These are phyloP conservation scores for Globisporangium iwayamae DNA, from an alignment of 352 stramenopile genomes.

Conservation along the genomic window DNA sequence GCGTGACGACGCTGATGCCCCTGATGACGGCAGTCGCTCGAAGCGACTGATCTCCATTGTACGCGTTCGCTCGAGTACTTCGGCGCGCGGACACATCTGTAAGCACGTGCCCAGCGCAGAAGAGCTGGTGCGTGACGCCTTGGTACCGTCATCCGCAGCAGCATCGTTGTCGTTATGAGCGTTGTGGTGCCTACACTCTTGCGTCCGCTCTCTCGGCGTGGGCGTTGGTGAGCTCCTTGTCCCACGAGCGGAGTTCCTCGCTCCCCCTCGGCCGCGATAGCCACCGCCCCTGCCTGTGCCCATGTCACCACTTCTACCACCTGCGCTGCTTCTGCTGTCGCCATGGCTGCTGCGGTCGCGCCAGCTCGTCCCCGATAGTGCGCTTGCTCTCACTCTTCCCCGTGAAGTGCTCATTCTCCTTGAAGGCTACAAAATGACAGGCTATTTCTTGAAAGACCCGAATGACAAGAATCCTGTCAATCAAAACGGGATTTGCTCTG, in stretches of 20 bases:
- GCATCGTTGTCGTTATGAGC: no score
- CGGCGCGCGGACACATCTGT: constrained; percentile 28
- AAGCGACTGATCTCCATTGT: constrained; percentile 48
- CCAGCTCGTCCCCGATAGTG: constrained; percentile 1
- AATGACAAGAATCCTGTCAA: no score
- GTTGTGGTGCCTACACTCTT: not conserved
- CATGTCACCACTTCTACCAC: no score
- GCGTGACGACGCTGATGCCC: not conserved
- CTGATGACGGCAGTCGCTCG: constrained; percentile 16
- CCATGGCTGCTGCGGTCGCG: not conserved
- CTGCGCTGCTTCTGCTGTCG: not conserved
- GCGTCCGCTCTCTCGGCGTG: not conserved
- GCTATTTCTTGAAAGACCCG: not conserved
- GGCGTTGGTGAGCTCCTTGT: not conserved
- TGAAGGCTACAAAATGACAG: not conserved
- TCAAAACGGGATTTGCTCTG: no score
- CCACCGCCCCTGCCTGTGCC: not conserved
- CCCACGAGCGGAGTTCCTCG: not conserved
- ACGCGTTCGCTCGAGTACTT: constrained; percentile 29
- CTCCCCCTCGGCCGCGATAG: not conserved
- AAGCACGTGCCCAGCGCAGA: constrained; percentile 21
- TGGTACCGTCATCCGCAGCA: not conserved
- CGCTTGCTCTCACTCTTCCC: not conserved
- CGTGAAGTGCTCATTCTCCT: not conserved
- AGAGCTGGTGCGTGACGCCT: not conserved